phyloP scores from a whole-genome alignment of 192 early-diverging fungal species.

The Kappamyces sp. region DNA sequence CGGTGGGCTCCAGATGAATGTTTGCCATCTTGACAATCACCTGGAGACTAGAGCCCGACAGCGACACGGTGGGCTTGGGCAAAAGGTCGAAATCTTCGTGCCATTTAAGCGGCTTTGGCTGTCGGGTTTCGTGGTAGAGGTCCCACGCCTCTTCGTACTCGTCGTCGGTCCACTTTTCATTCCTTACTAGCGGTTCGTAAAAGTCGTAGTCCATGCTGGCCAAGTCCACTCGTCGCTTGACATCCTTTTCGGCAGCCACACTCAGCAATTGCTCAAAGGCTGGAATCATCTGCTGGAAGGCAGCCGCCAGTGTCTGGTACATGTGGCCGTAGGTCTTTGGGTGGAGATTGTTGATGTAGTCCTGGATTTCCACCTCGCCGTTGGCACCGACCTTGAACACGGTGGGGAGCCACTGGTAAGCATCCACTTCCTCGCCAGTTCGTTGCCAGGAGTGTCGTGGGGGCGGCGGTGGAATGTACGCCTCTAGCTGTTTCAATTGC shows the following conservation, averaged over 20 bases:
- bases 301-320: constrained; percentile 43
- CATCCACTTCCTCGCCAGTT: background rate
- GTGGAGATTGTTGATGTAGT: constrained; percentile 75
- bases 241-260: background rate
- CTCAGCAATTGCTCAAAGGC: constrained; percentile 47
- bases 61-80: constrained; percentile 15
- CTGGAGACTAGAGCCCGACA: constrained; percentile 40
- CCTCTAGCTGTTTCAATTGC: background rate
- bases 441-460: constrained; percentile 6
- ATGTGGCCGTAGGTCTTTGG: constrained; percentile 37
- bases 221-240: background rate
- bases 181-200: constrained; percentile 15
- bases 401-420: constrained; percentile 61
- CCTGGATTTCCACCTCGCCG: constrained; percentile 40
- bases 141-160: constrained; percentile 12
- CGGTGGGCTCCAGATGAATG: constrained; percentile 57
- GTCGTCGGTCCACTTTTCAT: constrained; percentile 24
- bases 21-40: constrained; percentile 69
- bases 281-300: constrained; percentile 54
- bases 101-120: background rate
- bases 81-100: background rate
- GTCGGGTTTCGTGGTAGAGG: background rate
- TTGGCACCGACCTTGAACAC: constrained; percentile 50
- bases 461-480: background rate
- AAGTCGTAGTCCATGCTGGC: background rate